A percentile compares a stretch with the other conserved stretches of the same genome.
These are phyloP conservation scores for Termitomyces sp. DNA, from an alignment of 768 basidiomycete genomes.

Conservation along the genomic window DNA sequence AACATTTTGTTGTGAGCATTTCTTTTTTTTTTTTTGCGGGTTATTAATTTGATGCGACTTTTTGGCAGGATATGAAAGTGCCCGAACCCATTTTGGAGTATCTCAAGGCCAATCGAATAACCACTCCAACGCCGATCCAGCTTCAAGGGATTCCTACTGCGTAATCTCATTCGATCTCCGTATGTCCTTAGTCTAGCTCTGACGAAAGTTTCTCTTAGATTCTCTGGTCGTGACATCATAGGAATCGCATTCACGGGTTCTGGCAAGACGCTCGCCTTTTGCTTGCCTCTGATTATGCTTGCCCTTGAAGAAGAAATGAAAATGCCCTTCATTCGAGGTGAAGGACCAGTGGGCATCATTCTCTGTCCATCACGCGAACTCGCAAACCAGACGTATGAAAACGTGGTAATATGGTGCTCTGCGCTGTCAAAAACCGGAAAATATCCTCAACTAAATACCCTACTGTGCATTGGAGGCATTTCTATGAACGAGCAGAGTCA, in stretches of 20 bases:
- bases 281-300: slow-evolving; percentile 95
- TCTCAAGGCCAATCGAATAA: slow-evolving; percentile 83
- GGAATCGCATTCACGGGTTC: slow-evolving; percentile 99
- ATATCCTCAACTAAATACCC: slow-evolving; percentile 83
- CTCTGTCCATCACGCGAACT: slow-evolving; percentile 97
- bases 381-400: slow-evolving; percentile 96
- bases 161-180: slow-evolving; percentile 34
- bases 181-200: neutral
- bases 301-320: slow-evolving; percentile 92
- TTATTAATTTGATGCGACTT: neutral
- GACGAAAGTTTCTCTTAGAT: slow-evolving; percentile 44
- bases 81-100: slow-evolving; percentile 80
- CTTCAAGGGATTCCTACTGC: slow-evolving; percentile 95
- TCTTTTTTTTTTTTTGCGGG: slow-evolving; percentile 8
- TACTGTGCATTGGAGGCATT: slow-evolving; percentile 97
- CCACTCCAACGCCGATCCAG: slow-evolving; percentile 91
- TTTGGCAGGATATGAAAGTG: slow-evolving; percentile 93
- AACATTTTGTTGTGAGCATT: slow-evolving; percentile 67
- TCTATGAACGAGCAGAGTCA: slow-evolving; percentile 98
- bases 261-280: slow-evolving; percentile 98
- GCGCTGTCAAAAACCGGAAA: slow-evolving; percentile 75
- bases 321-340: slow-evolving; percentile 85
- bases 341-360: slow-evolving; percentile 96
- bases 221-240: slow-evolving; percentile 95
- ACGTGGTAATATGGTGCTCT: slow-evolving; percentile 81